Evolutionary conservation across 345 rosid species (phyloP), one percentile per base, ranked within the genome.

Genomic region (Arabis hirsuta): DNA sequence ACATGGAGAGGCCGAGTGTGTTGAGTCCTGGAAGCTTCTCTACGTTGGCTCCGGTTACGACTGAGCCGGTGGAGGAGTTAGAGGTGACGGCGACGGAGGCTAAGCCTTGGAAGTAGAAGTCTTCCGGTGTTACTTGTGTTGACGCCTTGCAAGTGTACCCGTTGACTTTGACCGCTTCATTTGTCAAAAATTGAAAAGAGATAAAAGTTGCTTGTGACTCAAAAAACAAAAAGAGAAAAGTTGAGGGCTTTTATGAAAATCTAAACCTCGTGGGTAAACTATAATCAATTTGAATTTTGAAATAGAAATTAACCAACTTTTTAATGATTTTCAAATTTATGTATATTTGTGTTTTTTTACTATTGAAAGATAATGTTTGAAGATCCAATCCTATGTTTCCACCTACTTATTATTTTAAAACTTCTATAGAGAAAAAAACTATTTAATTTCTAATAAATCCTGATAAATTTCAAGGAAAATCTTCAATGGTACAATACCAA

Each of bases 1-100:
- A 79, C 82, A 79, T 79, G 53, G 82, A 79, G 52, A 79, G 55
- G 36, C 69, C 79, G 9, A 73, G 65, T 3, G 81, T 78, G 81
- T 78, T 78, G 26, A 78, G 81, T 51, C 81, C 81, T 46, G 78
- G 81, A 0, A 78, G 11, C 51, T 78, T 78, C 43, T 78, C 75
- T 3, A 78, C 78, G 54, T 19, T 78, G 55, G 67, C 82, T 56
- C 76, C 76, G 22, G 76, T 79, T 3, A 79, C 79, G 7, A 52
- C 44, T 9, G 79, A 19, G 2, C 82, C 81, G 26, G 65, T 55
- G 62, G 14, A 5, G 27, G 69, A 22, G 69, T 69, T 74, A 9
- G 45, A 24, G 53, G 60, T 26, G 12, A 39, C 39, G 8, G 39
- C 69, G 0, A 54, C 45, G 5, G 29, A 27, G 24, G 78, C 66